Conservation (phyloP, 345 rosid species). For the Acer negundo region DNA sequence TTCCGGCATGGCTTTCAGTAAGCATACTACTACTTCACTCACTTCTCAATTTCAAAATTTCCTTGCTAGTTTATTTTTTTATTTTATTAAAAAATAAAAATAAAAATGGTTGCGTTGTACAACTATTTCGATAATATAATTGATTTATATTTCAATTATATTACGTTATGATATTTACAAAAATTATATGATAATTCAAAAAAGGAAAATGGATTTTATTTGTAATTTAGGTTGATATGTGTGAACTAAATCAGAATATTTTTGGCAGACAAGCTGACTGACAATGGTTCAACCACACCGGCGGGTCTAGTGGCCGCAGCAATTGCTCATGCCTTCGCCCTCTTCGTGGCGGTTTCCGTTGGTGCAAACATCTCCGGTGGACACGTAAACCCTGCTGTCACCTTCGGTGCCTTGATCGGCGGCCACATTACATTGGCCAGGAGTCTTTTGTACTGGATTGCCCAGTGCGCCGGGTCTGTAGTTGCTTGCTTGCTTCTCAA, state of each 20-base stretch:
- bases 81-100: too few species aligned
- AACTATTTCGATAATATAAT: too few species aligned
- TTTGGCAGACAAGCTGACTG: conserved; percentile 55
- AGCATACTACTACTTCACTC: conserved; percentile 18
- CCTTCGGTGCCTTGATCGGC: conserved; percentile 70
- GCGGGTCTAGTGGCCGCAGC: conserved; percentile 65
- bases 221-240: too few species aligned
- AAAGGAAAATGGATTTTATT: too few species aligned
- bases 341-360: conserved; percentile 64
- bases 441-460: conserved; percentile 58
- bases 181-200: too few species aligned
- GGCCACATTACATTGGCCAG: conserved; percentile 58
- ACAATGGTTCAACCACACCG: conserved; percentile 51
- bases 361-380: conserved; percentile 79
- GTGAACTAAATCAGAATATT: neutral
- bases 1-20: conserved; percentile 75
- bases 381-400: conserved; percentile 75
- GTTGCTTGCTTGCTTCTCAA: conserved; percentile 72
- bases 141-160: too few species aligned
- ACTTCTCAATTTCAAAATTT: too few species aligned
- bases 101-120: too few species aligned
- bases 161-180: too few species aligned
- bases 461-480: conserved; percentile 58
- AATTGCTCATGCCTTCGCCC: conserved; percentile 57
- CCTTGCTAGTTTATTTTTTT: too few species aligned